phyloP scores from a whole-genome alignment of 169 alveolate genomes.

The Cryptosporidium canis region DNA sequence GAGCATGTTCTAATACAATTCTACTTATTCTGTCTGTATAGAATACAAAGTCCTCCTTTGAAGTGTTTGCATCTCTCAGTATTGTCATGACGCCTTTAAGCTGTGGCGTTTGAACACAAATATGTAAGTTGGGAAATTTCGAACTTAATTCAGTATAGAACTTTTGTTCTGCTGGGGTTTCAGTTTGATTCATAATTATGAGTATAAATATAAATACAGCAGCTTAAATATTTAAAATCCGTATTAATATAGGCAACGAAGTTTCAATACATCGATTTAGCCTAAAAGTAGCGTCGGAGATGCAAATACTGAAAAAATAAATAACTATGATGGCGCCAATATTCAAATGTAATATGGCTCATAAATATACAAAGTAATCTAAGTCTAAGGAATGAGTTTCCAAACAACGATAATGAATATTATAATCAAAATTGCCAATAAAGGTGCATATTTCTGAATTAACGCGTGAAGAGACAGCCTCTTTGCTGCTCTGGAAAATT shows the following conservation, averaged over 20 bases:
- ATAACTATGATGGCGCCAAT: not conserved
- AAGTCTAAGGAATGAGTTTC: conserved; percentile 11
- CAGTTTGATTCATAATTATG: not conserved
- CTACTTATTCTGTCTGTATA: conserved; percentile 64
- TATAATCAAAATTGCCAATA: conserved; percentile 33
- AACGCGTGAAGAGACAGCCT: conserved; percentile 76
- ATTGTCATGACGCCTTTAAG: conserved; percentile 68
- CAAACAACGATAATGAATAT: conserved; percentile 62
- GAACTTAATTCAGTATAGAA: conserved; percentile 34
- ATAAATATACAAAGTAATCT: not conserved
- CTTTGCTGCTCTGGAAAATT: conserved; percentile 75
- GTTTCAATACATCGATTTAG: not conserved
- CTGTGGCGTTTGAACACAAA: conserved; percentile 66
- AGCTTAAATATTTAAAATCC: not conserved
- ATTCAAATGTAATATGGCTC: not conserved
- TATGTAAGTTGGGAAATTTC: not conserved
- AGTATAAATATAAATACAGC: not conserved
- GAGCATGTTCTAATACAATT: conserved; percentile 63
- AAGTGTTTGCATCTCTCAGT: conserved; percentile 56
- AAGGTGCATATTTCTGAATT: conserved; percentile 76
- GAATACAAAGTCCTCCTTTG: conserved; percentile 54
- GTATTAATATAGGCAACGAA: not conserved
- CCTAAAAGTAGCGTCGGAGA: not conserved
- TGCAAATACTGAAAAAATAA: not conserved
- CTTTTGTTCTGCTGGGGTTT: not conserved